Base-by-base conservation (phyloP, 2,329 filamentous ascomycete genomes). In the Byssochlamys sp. region DNA sequence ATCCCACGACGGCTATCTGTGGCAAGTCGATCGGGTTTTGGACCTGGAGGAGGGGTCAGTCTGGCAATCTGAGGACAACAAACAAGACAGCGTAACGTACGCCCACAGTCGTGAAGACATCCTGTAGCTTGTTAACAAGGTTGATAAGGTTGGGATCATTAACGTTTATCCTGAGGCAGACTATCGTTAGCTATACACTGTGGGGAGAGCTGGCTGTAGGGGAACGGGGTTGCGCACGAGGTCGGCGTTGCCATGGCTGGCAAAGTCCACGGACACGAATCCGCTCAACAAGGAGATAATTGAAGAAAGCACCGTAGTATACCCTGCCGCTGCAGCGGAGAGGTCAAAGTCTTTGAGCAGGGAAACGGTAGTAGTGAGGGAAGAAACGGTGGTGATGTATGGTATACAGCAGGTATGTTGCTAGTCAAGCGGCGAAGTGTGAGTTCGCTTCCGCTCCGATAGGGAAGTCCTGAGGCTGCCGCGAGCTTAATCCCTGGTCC, bases 1-100 rank as follows among this genome's bases (percentile, higher is more conserved):
- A 96, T 71, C 94, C 94, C 58, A 99, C 94, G 66, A 99, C 94
- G 66, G 88, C 92, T 74, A 99, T 99, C 80, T 99, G 94, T 57
- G 94, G 94, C 63, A 99, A 79, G 80, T 99, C 94, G 81, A 99
- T 99, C 61, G 94, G 94, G 77, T 99, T 99, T 84, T 96, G 94
- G 70, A 97, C 94, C 84, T 87, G 57, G 49, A 56, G 58, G 61
- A 66, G 45, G 63, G 57, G 65, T 71, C 62, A 71, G 67, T 64
- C 49, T 35, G 53, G 53, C 61, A 53, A 57, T 28, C 49, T 55
- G 11, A 54, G 52, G 48, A 54, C 26, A 56, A 53, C 19, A 53
- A 54, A 59, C 14, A 53, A 39, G 57, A 53, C 55, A 19, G 29
- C 29, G 19, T 24, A 14, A 82, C 84, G 65, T 80, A 88, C 85